Evolutionary conservation across 2,329 filamentous ascomycete species (phyloP), one percentile per base, ranked within the genome.

Genomic region (Beauveria sp.): DNA sequence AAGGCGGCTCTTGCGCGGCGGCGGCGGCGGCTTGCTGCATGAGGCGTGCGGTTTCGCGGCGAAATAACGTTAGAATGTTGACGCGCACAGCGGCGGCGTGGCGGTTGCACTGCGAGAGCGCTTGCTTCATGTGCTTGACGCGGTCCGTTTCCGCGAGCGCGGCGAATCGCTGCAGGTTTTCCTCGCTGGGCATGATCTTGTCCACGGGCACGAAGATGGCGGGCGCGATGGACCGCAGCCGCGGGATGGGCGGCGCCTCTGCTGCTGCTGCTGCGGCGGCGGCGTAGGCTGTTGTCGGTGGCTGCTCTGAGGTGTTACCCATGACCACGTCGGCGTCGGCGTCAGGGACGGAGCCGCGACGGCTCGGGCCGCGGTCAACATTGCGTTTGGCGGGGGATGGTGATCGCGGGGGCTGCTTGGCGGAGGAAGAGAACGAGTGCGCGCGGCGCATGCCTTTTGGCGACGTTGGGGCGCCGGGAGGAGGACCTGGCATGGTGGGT

Each of bases 181-280:
- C 43, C 28, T 61, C 51, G 22, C 14, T 61, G 49, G 66, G 63
- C 55, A 71, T 65, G 47, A 68, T 65, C 9, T 63, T 58, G 5
- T 62, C 50, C 18, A 77, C 66, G 28, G 73, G 71, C 28, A 72
- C 69, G 65, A 75, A 77, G 51, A 77, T 72, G 62, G 69, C 66
- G 5, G 70, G 65, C 4, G 67, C 62, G 61, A 72, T 65, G 59
- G 64, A 61, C 16, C 45, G 62, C 42, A 74, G 66, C 0, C 30
- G 40, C 4, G 67, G 69, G 55, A 67, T 63, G 28, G 62, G 40
- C 20, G 22, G 8, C 20, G 16, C 61, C 64, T 51, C 66, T 63
- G 34, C 61, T 46, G 43, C 64, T 18, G 43, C 20, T 18, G 30
- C 26, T 3, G 28, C 20, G 22, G 38, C 3, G 42, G 12, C 18